Base-by-base conservation (phyloP, 2,329 filamentous ascomycete species). In the Arthrobotrys conoides region DNA sequence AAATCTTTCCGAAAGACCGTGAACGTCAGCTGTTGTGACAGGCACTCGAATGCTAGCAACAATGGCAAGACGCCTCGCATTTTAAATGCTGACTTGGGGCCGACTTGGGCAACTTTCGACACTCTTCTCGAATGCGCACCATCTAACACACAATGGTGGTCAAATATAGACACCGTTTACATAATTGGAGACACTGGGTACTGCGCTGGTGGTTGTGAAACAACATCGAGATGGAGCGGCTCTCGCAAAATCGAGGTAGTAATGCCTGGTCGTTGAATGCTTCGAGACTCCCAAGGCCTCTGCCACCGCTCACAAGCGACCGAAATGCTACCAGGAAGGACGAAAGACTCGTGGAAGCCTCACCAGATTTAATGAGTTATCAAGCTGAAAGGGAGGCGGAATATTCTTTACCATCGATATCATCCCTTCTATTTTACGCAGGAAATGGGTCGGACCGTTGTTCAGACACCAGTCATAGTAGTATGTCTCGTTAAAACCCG, bases 341-440 rank as follows among this genome's bases (percentile, higher is more conserved):
- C 16, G 51, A 68, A 33, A 44, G 38, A 20, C 10, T 20, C n/a
- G 68, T 46, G 18, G 68, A 65, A 9, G 30, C n/a, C 20, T 44
- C 48, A 18, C n/a, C 44, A 30, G 55, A 61, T 18, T 44, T 44
- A 36, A 46, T 41, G 30, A 46, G 65, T 33, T 16, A 69, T 27
- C 20, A 61, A 30, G 9, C 48, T 4, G 68, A 71, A 6, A 64
- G 24, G 36, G 85, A 86, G 55, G 87, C 90, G 81, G 94, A 91
- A 86, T 96, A 92, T 83, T 97, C 94, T 64, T 87, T 98, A 73
- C 95, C 95, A 20, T 97, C 95, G 46, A 97, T 98, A 84, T 97
- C 94, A 44, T 95, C 93, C 84, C 88, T 98, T 72, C 88, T 98
- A 65, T 92, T 92, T 80, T 89, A 95, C 82, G 93, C 93, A 67